A percentile compares a stretch with the other conserved stretches of the same genome.
phyloP scores from a whole-genome alignment of 805 yeast genomes.

The Monosporozyma yasuniensis region DNA sequence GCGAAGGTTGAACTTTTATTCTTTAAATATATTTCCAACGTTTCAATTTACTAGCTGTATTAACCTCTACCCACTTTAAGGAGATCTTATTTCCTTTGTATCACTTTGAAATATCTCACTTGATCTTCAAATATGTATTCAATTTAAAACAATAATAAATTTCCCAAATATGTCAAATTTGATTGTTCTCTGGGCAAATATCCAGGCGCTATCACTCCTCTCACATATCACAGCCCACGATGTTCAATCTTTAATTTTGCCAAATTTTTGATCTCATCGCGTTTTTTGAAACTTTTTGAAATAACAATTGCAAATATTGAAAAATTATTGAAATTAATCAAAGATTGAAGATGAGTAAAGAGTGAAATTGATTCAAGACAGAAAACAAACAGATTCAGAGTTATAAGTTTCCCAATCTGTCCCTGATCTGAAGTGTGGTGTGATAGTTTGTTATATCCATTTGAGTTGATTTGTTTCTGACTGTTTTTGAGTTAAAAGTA shows the following conservation, averaged over 20 bases:
- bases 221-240: neutral
- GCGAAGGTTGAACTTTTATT: no score
- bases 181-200: neutral
- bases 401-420: neutral
- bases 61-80: no score
- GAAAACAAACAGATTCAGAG: neutral
- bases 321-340: neutral
- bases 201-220: neutral
- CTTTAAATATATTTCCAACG: no score
- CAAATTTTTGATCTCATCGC: conserved; percentile 1
- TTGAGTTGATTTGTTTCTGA: neutral
- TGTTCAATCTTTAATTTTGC: neutral
- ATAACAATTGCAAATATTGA: neutral
- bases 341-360: neutral
- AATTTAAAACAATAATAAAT: no score
- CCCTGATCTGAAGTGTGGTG: neutral
- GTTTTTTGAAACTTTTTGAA: neutral
- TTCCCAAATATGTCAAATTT: neutral
- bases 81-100: no score
- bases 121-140: no score
- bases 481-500: neutral
- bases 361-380: neutral
- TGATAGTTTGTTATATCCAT: neutral
- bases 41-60: no score
- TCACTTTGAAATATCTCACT: no score